Evolutionary conservation across 441 rosid species (phyloP).

Genomic region (Gossypium aridum): DNA sequence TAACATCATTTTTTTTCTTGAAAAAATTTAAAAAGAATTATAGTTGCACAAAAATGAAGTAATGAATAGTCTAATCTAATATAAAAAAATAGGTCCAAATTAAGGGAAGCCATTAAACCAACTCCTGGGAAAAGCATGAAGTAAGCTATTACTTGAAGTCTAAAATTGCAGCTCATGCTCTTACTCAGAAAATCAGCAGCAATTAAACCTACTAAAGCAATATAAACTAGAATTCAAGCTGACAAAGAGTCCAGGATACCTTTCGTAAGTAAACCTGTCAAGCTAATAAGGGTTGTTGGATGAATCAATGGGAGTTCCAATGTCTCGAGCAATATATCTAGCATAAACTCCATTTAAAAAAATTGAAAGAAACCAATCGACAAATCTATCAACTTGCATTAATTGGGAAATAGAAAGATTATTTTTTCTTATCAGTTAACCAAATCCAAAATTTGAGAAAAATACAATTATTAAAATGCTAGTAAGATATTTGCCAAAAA

Average conservation of each 20-base stretch:
- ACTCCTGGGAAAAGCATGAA: slow-evolving; percentile 75
- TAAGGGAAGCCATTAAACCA: slow-evolving; percentile 74
- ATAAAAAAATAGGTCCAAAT: slow-evolving; percentile 47
- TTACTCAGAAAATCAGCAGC: slow-evolving; percentile 83
- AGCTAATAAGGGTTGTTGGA: slow-evolving; percentile 25
- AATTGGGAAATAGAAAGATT: too few relatives aligned
- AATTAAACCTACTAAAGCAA: slow-evolving; percentile 79
- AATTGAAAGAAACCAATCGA: too few relatives aligned
- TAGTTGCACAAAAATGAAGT: neutral
- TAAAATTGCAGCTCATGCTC: slow-evolving; percentile 73
- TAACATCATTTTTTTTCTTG: neutral
- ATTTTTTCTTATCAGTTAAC: too few relatives aligned
- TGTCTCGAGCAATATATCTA: neutral
- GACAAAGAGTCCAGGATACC: slow-evolving; percentile 74
- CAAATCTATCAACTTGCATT: too few relatives aligned
- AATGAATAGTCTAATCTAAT: neutral
- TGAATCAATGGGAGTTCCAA: slow-evolving; percentile 53
- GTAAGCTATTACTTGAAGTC: slow-evolving; percentile 58
- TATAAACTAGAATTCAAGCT: slow-evolving; percentile 83
- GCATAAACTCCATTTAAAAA: too few relatives aligned
- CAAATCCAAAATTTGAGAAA: too few relatives aligned
- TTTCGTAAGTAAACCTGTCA: slow-evolving; percentile 48
- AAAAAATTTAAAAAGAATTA: neutral
- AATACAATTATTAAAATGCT: too few relatives aligned
- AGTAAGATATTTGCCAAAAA: too few relatives aligned